Conservation (phyloP, 2,329 filamentous ascomycete genomes). For the Orbilia ellipsospora region DNA sequence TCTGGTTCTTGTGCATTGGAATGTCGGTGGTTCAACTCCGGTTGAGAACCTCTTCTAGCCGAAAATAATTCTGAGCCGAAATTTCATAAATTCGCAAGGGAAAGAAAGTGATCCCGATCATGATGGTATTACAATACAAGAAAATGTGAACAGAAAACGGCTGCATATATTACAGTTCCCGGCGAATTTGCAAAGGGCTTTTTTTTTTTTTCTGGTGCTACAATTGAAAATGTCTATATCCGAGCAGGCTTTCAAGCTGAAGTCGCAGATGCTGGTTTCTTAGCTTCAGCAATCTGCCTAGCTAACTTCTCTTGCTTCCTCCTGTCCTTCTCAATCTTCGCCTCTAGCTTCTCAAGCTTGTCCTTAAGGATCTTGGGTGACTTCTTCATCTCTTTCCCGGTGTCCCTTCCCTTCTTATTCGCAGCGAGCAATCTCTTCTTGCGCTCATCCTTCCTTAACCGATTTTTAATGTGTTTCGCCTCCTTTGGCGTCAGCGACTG, state of each 20-base stretch:
- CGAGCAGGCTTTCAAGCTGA: background rate
- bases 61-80: too few relatives aligned
- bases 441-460: slow-evolving; percentile 39
- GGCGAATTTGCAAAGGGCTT: too few relatives aligned
- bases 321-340: slow-evolving; percentile 43
- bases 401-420: slow-evolving; percentile 29
- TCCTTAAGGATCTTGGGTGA: slow-evolving; percentile 36
- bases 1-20: too few relatives aligned
- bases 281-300: slow-evolving; percentile 22
- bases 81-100: too few relatives aligned
- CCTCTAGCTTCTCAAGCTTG: slow-evolving; percentile 39
- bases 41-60: too few relatives aligned
- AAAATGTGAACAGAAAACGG: too few relatives aligned
- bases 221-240: background rate
- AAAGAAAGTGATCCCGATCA: too few relatives aligned
- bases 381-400: slow-evolving; percentile 27
- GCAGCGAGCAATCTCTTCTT: slow-evolving; percentile 49
- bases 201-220: background rate
- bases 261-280: background rate
- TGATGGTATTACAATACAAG: too few relatives aligned
- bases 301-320: slow-evolving; percentile 39
- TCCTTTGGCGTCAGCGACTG: slow-evolving; percentile 35
- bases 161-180: too few relatives aligned
- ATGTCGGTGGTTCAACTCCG: too few relatives aligned
- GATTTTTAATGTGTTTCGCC: slow-evolving; percentile 44